Base-by-base conservation (phyloP, 148 eudicot genomes). In the Heliosperma pusillum region DNA sequence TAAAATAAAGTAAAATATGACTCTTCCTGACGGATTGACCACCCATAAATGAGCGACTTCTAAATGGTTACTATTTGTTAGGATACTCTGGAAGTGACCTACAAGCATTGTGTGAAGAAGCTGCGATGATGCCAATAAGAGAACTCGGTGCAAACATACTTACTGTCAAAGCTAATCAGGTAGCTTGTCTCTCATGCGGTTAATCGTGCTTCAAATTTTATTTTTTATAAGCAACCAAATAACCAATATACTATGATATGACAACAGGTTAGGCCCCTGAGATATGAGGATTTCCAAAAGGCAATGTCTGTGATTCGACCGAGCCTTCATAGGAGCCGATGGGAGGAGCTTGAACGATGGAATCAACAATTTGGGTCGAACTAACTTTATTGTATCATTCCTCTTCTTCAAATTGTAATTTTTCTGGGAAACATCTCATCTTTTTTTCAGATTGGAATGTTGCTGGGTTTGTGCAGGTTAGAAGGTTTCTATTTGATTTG, bases 41-140 rank as follows among this genome's bases (percentile, higher is more conserved):
- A 22, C 26, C 25, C 63, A 22, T 59, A 59, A 59, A 20, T 21
- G 27, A 7, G 53, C 19, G 19, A 30, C 58, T 57, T 29, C 45
- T 75, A 22, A 61, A 36, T 69, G 71, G 56, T 60, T 72, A 74
- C 71, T 59, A 30, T 20, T 29, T 26, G 36, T 2, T 80, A 95
- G 99, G 99, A 36, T 95, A 95, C 82, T 95, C 99, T 61, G 99
- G 99, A 74, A 95, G 99, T 79, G 99, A 95, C 76, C 83, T 95
- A 62, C 92, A 95, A 81, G 97, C 97, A n/a, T 82, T 95, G 80
- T 95, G 99, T 71, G 94, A 92, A 84, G 99, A 95, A 86, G 99
- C 99, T 64, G 97, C 99, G 40, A 90, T 92, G 97, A 89, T 92
- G 97, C 97, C 98, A 69, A 92, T 95, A 75, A 78, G 98, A 85